Conservation (phyloP, 805 yeast genomes). For the Yarrowia phangngaensis region DNA sequence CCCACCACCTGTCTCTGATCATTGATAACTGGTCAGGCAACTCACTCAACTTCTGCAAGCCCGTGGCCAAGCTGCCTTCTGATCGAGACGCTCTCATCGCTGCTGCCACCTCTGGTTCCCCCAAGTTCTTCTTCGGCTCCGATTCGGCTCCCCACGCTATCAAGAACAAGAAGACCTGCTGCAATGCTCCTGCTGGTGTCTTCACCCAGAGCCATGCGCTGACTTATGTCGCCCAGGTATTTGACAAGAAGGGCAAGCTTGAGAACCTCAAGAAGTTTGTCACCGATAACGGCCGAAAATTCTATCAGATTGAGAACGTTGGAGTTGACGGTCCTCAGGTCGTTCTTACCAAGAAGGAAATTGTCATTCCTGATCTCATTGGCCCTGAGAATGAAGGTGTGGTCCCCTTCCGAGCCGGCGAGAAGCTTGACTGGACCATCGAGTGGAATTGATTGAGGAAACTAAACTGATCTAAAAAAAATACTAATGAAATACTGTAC, state of each 20-base stretch:
- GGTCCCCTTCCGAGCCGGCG: constrained; percentile 86
- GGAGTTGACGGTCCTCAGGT: constrained; percentile 44
- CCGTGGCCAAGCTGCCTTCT: constrained; percentile 88
- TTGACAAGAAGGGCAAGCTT: constrained; percentile 61
- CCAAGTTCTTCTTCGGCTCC: constrained; percentile 93
- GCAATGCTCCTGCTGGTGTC: constrained; percentile 97
- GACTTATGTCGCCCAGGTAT: constrained; percentile 80
- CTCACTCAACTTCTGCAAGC: constrained; percentile 93
- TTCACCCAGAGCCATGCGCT: constrained; percentile 82
- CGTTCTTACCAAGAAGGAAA: constrained; percentile 50
- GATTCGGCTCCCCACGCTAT: constrained; percentile 98
- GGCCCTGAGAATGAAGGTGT: constrained; percentile 50
- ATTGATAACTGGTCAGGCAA: constrained; percentile 97
- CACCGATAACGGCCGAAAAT: constrained; percentile 63
- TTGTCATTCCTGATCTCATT: constrained; percentile 53
- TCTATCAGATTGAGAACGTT: constrained; percentile 53
- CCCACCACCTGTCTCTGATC: constrained; percentile 85
- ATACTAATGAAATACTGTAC: constrained; percentile 4
- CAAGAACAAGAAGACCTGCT: constrained; percentile 66
- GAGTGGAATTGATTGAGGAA: constrained; percentile 54
- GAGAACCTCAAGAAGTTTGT: constrained; percentile 71
- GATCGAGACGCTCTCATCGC: constrained; percentile 75
- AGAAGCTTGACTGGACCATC: constrained; percentile 62
- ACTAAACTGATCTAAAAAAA: background rate
- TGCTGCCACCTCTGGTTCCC: constrained; percentile 89